Percentiles rank a stretch among this genome's conserved stretches.
Conservation (phyloP, 305 asterid genomes). For the Fraxinus angustifolia region DNA sequence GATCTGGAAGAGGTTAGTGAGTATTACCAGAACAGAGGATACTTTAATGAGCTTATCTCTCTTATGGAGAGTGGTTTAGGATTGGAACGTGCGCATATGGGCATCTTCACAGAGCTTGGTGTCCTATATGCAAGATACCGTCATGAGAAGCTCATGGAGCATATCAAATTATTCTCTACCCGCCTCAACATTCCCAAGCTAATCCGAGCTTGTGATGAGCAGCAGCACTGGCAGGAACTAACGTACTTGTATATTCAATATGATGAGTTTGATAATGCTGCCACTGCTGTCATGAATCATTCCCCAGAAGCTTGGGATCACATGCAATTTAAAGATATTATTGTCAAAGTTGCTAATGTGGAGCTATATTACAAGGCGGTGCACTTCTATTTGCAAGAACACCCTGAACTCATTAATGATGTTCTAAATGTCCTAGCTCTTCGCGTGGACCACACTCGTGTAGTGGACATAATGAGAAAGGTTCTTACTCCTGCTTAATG, state of each 20-base stretch:
- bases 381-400: conserved; percentile 97
- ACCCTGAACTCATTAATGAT: conserved; percentile 96
- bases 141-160: conserved; percentile 99
- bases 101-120: conserved; percentile 96
- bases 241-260: conserved; percentile 90
- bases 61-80: conserved; percentile 99
- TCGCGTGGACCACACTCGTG: conserved; percentile 94
- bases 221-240: conserved; percentile 97
- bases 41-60: conserved; percentile 95
- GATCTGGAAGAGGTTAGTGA: conserved; percentile 99
- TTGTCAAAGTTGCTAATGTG: conserved; percentile 96
- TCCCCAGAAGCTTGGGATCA: conserved; percentile 99
- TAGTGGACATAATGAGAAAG: conserved; percentile 98
- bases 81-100: conserved; percentile 99
- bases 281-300: conserved; percentile 98
- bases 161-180: conserved; percentile 86
- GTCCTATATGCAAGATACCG: conserved; percentile 98
- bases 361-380: conserved; percentile 98
- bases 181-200: conserved; percentile 97
- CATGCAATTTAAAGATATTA: conserved; percentile 96
- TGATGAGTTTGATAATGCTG: conserved; percentile 99
- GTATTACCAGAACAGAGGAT: conserved; percentile 93
- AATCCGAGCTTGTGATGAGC: conserved; percentile 98
- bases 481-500: conserved; percentile 35
- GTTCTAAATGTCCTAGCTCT: conserved; percentile 95